These are phyloP conservation scores for Xylariaceae sp. DNA, from an alignment of 2,329 filamentous ascomycete genomes.

Conservation along the genomic window DNA sequence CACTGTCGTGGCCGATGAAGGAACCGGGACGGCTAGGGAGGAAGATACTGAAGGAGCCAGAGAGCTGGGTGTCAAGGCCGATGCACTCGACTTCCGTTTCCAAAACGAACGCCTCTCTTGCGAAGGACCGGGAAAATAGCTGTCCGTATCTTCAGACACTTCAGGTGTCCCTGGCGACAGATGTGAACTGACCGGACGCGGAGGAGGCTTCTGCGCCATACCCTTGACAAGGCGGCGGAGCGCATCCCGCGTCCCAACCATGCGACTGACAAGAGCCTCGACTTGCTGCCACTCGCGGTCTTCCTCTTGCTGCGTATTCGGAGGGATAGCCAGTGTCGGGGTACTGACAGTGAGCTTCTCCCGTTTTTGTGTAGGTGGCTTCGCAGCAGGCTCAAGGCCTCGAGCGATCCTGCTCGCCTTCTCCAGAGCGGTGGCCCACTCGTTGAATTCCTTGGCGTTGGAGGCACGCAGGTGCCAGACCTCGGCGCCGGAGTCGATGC, in stretches of 20 bases:
- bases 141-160: constrained; percentile 41
- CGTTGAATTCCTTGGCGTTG: constrained; percentile 75
- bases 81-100: constrained; percentile 73
- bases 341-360: constrained; percentile 16
- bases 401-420: constrained; percentile 63
- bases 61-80: constrained; percentile 33
- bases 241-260: constrained; percentile 83
- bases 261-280: constrained; percentile 74
- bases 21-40: constrained; percentile 35
- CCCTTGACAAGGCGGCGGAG: constrained; percentile 80
- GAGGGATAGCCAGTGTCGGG: constrained; percentile 22
- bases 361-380: constrained; percentile 16
- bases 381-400: constrained; percentile 36
- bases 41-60: constrained; percentile 32
- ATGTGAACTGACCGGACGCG: constrained; percentile 32
- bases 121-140: constrained; percentile 41
- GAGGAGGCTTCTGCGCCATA: constrained; percentile 57
- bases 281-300: constrained; percentile 79
- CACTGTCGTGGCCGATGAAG: constrained; percentile 26
- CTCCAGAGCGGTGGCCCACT: constrained; percentile 82
- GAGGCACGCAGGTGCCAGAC: constrained; percentile 88
- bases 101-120: constrained; percentile 72
- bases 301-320: constrained; percentile 13
- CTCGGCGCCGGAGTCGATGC: constrained; percentile 92
- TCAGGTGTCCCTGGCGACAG: constrained; percentile 34